Evolutionary conservation across 1,139 yeast species (phyloP).

Genomic region (Suhomyces terraborum): DNA sequence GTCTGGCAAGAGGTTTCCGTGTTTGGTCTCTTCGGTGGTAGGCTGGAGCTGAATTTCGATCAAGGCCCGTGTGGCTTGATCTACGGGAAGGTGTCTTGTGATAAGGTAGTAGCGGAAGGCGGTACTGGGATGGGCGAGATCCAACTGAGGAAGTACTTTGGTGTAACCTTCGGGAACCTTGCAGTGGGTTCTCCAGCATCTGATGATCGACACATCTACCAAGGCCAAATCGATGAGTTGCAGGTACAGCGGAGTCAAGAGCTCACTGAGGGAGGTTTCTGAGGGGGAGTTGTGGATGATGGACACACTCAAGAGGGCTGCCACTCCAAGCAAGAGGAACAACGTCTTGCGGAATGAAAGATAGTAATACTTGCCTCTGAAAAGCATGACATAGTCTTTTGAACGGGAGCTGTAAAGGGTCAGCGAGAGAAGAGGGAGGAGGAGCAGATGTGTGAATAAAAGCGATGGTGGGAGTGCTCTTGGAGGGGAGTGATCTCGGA

Average conservation of each 20-base stretch:
- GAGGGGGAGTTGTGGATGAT: background rate
- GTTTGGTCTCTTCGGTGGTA: background rate
- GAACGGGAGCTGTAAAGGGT: background rate
- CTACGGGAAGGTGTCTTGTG: conserved; percentile 15
- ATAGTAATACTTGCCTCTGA: conserved; percentile 9
- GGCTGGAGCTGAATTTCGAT: conserved; percentile 18
- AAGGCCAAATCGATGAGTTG: conserved; percentile 8
- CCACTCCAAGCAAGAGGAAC: background rate
- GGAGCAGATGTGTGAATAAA: background rate
- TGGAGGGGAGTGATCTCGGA: too few relatives aligned
- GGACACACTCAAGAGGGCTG: conserved; percentile 3
- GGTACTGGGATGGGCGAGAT: conserved; percentile 9
- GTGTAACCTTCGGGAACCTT: conserved; percentile 17
- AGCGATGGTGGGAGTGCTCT: too few relatives aligned
- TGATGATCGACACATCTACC: conserved; percentile 18
- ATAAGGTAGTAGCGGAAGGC: conserved; percentile 19
- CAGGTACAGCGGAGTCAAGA: conserved; percentile 3
- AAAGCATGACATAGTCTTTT: conserved; percentile 5
- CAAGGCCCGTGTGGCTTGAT: conserved; percentile 18
- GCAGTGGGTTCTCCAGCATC: conserved; percentile 16
- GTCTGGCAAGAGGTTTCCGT: conserved; percentile 1
- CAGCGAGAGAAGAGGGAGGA: background rate
- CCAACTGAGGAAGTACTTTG: conserved; percentile 18
- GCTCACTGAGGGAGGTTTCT: background rate
- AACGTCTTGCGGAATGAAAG: conserved; percentile 11